Evolutionary conservation across 106 monocot genomes (phyloP).

Genomic region (Gastrodia elata): DNA sequence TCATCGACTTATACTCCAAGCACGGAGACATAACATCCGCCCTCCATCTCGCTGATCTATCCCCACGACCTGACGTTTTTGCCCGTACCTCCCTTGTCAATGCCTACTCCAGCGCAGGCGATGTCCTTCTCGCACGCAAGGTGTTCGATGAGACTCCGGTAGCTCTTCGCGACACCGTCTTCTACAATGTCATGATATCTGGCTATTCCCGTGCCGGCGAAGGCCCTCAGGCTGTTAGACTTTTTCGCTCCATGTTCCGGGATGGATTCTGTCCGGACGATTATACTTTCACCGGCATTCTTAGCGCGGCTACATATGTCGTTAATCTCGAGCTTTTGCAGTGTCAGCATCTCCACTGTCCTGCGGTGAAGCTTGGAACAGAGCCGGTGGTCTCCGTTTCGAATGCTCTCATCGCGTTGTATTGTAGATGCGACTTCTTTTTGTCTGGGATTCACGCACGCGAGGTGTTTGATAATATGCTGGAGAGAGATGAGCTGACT

Average conservation of each 20-base stretch:
- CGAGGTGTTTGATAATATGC: conserved; percentile 66
- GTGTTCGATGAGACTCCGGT: conserved; percentile 56
- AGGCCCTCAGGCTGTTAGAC: conserved; percentile 12
- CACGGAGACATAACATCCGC: conserved; percentile 60
- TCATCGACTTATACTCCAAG: conserved; percentile 68
- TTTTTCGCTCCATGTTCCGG: conserved; percentile 44
- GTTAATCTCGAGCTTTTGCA: conserved; percentile 3
- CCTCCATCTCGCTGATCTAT: conserved; percentile 33
- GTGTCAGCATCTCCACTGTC: conserved; percentile 57
- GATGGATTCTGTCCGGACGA: conserved; percentile 45
- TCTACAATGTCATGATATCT: conserved; percentile 87
- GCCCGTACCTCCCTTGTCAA: conserved; percentile 56
- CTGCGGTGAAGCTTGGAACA: conserved; percentile 52
- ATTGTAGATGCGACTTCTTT: conserved; percentile 27
- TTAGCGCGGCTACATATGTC: conserved; percentile 41
- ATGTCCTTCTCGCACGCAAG: conserved; percentile 28
- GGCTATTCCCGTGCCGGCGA: conserved; percentile 45
- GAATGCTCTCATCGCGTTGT: conserved; percentile 77
- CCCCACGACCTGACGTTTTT: conserved; percentile 28
- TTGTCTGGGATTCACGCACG: conserved; percentile 20
- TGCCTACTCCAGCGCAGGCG: conserved; percentile 37
- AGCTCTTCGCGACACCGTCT: conserved; percentile 48
- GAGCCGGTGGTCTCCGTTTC: conserved; percentile 39
- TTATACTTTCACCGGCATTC: conserved; percentile 63
- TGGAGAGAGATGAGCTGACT: conserved; percentile 66